Evolutionary conservation across 495 filamentous ascomycete genomes (phyloP), one percentile per base, ranked within the genome.

Genomic region (Penicillium robsamsonii): DNA sequence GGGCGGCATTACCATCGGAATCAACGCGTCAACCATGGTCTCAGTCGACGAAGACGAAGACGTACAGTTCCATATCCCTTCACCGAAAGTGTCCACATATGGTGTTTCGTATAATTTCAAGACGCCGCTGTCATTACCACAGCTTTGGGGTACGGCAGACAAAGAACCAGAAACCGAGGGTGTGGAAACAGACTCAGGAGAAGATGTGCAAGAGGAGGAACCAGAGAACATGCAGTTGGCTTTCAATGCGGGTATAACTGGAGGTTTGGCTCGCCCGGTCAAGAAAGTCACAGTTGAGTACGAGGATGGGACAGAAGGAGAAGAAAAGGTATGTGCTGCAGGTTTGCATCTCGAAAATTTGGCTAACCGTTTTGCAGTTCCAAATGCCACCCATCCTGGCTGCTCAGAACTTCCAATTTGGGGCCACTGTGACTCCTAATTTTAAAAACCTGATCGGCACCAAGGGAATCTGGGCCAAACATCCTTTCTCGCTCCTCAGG

Each of bases 21-120:
- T 82, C 25, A 69, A 82, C 62, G 76, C 77, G 27, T 62, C 69
- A 0, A 48, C 68, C n/a, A 66, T 67, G 30, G 66, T 79, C 20
- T 58, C 62, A 1, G 60, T 74, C 13, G 63, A 70, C 45, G 57
- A 69, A 43, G 69, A 70, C 2, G 59, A 61, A 5, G 66, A 73
- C 57, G 61, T 73, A 8, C 63, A 64, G 18, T 30, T 78, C 8
- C 58, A 66, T 30, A 43, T 75, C 12, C 73, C 71, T 29, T 49
- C 62, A 3, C 61, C 67, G 0, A 37, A 61, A 30, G 20, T 65
- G 29, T 52, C 55, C 25, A 56, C 62, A 11, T 70, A 69, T 56
- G 68, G 55, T 29, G 50, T 75, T 25, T 61, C 61, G 44, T 77
- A 70, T 50, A 65, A 59, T 13, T 78, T 77, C 49, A 71, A 66